Conservation (phyloP, 129 eudicot species). For the Flaveria robusta region DNA sequence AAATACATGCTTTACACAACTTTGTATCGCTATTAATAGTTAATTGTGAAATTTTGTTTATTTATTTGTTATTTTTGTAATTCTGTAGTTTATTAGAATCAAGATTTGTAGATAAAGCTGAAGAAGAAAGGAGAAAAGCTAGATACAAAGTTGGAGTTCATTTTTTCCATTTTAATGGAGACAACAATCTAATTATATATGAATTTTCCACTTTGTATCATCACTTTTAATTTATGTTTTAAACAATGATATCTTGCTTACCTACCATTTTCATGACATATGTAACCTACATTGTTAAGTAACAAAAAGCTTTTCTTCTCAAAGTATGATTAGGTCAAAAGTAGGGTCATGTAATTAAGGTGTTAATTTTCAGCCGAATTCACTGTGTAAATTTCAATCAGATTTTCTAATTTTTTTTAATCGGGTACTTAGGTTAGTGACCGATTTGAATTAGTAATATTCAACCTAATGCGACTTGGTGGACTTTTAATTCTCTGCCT, state of each 20-base stretch:
- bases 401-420: too few species aligned
- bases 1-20: too few species aligned
- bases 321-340: slow-evolving; percentile 17
- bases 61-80: too few species aligned
- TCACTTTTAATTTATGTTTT: slow-evolving; percentile 17
- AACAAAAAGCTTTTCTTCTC: slow-evolving; percentile 22
- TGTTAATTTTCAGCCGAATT: too few species aligned
- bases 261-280: slow-evolving; percentile 29
- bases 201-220: slow-evolving; percentile 33
- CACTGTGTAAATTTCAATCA: background rate
- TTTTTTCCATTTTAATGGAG: slow-evolving; percentile 28
- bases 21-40: background rate
- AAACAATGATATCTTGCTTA: slow-evolving; percentile 29
- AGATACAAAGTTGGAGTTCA: slow-evolving; percentile 28
- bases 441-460: too few species aligned
- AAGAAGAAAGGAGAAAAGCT: slow-evolving; percentile 12
- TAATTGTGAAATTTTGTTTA: background rate
- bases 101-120: slow-evolving; percentile 8
- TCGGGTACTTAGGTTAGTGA: too few species aligned
- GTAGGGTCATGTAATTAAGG: slow-evolving; percentile 16
- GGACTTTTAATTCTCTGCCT: too few species aligned
- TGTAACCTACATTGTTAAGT: slow-evolving; percentile 45
- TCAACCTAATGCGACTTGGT: too few species aligned
- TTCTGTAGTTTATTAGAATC: background rate
- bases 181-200: slow-evolving; percentile 25